phyloP scores from a whole-genome alignment of 2,329 filamentous ascomycete genomes.

The Epichloe sp. region DNA sequence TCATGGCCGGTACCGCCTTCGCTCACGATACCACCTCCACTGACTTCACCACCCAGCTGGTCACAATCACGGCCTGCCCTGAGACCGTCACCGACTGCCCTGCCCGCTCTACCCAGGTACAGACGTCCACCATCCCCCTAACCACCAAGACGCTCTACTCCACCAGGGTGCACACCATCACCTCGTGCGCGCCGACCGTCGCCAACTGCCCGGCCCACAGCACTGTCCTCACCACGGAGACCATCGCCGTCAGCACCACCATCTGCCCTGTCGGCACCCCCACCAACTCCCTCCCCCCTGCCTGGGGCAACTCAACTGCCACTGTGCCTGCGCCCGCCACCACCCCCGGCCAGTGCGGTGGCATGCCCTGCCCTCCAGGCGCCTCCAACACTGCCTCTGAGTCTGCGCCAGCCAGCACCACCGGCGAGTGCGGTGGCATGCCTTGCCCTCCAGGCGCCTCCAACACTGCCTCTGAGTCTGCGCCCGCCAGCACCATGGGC shows the following conservation, averaged over 20 bases:
- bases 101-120: constrained; percentile 24
- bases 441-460: not conserved
- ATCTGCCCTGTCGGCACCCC: constrained; percentile 23
- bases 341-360: not conserved
- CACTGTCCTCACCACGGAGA: constrained; percentile 24
- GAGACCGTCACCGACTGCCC: constrained; percentile 50
- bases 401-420: not conserved
- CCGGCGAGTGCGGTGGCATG: not conserved
- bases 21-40: constrained; percentile 21
- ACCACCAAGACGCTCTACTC: constrained; percentile 43
- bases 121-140: constrained; percentile 26
- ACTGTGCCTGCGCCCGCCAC: not conserved
- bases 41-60: constrained; percentile 43
- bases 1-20: constrained; percentile 28
- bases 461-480: no score
- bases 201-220: constrained; percentile 44
- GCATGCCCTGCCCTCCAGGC: constrained; percentile 1
- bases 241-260: constrained; percentile 26
- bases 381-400: no score
- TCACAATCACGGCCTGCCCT: constrained; percentile 50
- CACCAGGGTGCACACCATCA: constrained; percentile 48
- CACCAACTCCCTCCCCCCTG: not conserved
- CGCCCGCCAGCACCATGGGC: constrained; percentile 4
- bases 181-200: constrained; percentile 45
- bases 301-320: constrained; percentile 11